Evolutionary conservation across 805 yeast genomes (phyloP), one percentile per base, ranked within the genome.

Genomic region (Metschnikowia lunata): DNA sequence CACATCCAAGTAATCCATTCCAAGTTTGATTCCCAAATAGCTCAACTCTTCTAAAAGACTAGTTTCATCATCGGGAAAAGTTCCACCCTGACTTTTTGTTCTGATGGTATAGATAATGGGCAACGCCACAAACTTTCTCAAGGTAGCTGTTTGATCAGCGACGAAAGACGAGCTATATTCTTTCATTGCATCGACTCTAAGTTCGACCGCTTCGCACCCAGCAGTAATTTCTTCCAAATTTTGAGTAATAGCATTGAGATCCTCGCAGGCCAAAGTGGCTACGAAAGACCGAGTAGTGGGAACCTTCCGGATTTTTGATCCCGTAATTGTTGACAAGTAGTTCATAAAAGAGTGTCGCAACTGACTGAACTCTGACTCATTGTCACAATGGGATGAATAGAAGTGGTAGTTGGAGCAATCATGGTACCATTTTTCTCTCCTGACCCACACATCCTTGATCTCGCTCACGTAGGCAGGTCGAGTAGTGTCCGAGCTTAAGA

Each of bases 391-490:
- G 18, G 88, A 79, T 2, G 95, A 82, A 69, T 75, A 88, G 67
- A 85, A 88, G 56, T 78, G 76, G 61, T 76, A 80, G 61, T 85
- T 88, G 5, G 96, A 83, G 55, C 91, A 86, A 43, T 83, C 87
- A 30, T 75, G 72, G 67, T 89, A 93, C 83, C 86, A 83, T 7
- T 65, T 58, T 63, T 86, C 84, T 64, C 99, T 80, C 60, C 89
- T 80, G 31, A 69, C 58, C 95, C 97, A 93, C 28, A 93, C 97
- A 27, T 78, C 80, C 51, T 74, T 73, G 55, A 89, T 82, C 57
- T 89, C 97, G 54, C 81, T 87, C 10, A 75, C 74, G 56, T 83
- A 90, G 1, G 96, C 86, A 12, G 99, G 99, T 60, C 99, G 78
- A 0, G 89, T 74, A 38, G 85, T 80, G 64, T 93, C 99, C 42